Evolutionary conservation across 1,284 basidiomycete genomes (phyloP), one percentile per base, ranked within the genome.

Genomic region (Tylopilus orsonianus): DNA sequence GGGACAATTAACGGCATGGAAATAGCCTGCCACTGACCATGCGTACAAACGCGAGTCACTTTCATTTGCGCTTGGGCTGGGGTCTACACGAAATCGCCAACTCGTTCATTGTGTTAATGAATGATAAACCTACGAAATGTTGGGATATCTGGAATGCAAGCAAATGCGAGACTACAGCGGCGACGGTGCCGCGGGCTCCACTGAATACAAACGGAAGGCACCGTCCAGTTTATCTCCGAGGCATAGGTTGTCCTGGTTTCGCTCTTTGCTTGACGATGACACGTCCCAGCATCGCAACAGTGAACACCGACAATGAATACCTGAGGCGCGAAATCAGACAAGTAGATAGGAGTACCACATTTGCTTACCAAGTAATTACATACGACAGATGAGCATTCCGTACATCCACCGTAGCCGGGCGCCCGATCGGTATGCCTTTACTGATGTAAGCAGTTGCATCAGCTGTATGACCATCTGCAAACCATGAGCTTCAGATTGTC

Each of bases 321-420:
- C 87, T 89, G 52, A 16, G 42, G 40, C 24, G 16, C 24, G 22
- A 40, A 37, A 27, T 51, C 16, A 44, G 41, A 44, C 50, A 32
- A 16, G 43, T 45, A 22, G 32, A 22, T 19, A 30, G 26, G 18
- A 20, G 41, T 35, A 30, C 19, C 45, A 46, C 5, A 23, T 41
- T 52, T 23, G 57, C 75, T 41, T 60, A 94, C 96, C 96, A 99
- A 10, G 96, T 99, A 16, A 89, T 81, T 6, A 96, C 92, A 67
- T 99, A 99, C 6, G 93, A 95, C 8, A 93, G 79, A 73, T 99
- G 96, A 48, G 93, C 85, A 69, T 99, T 99, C 35, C 97, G 79
- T 42, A 99, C 72, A 63, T 98, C 93, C 36, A 98, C 87, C 4
- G 83, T 82, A 2, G 93, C 82, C 20, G 87, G 72, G 44, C 93